Base-by-base conservation (phyloP, 805 yeast species). In the Saturnispora gosingensis region DNA sequence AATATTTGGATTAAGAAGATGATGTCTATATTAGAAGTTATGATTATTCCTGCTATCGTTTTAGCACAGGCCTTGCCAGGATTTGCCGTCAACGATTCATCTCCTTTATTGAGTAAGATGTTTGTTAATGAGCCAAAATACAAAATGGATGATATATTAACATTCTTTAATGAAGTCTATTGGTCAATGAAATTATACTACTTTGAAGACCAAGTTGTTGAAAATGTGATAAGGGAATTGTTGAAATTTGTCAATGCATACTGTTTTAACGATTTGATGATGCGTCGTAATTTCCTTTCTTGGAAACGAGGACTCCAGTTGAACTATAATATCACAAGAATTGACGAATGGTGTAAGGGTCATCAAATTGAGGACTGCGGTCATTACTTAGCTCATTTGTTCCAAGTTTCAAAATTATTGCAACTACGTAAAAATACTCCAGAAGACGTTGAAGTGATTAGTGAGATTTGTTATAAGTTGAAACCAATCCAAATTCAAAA, bases 231-330 rank as follows among this genome's bases (percentile, higher is more conserved):
- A 30, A 75, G 82, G 55, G 97, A 90, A 63, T 72, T 93, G 61
- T 73, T 93, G 61, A 81, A 84, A 63, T 84, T 85, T 67, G 88
- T 95, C 53, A 96, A 93, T 67, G 93, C 96, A 16, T 80, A 82
- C 57, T 88, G 98, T 71, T 93, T 93, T 76, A 93, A 93, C 66
- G 98, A 93, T 66, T 74, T 93, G 70, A 81, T 95, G 47, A 86
- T 90, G 95, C 83, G 97, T 72, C 81, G 96, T 68, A 85, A 83
- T 71, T 95, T 91, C 71, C 72, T 91, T 64, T 85, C 96, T 10
- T 93, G 99, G 99, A 93, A 91, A 72, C 84, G 99, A 65, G 98
- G 98, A 46, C 77, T 93, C 59, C 99, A 93, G 70, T 81, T 93
- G 70, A 93, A 89, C 67, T 93, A 93, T 72, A 93, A 93, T 67